phyloP scores from a whole-genome alignment of 257 asterid species.

The Fraxinus excelsior region DNA sequence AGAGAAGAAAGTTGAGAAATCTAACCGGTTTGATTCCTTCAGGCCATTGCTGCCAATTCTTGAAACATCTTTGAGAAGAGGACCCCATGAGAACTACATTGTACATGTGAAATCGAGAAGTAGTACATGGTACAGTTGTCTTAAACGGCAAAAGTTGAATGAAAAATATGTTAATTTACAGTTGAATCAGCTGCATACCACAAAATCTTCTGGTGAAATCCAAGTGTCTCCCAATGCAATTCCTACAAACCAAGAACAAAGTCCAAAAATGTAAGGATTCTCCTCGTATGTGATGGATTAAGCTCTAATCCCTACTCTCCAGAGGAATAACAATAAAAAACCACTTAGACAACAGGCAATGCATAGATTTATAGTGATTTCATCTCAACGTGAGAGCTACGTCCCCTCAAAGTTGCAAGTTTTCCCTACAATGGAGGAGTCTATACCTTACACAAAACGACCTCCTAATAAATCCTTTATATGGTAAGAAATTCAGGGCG shows the following conservation, averaged over 20 bases:
- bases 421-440: too few species aligned
- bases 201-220: slow-evolving; percentile 96
- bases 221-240: slow-evolving; percentile 86
- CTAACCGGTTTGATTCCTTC: slow-evolving; percentile 66
- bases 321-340: too few species aligned
- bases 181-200: slow-evolving; percentile 41
- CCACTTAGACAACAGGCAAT: too few species aligned
- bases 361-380: too few species aligned
- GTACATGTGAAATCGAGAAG: slow-evolving; percentile 22
- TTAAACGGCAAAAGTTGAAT: slow-evolving; percentile 11
- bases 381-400: too few species aligned
- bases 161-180: not conserved
- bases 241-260: slow-evolving; percentile 36
- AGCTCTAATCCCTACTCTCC: too few species aligned
- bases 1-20: not conserved
- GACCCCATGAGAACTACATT: slow-evolving; percentile 92
- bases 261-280: not conserved
- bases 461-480: too few species aligned
- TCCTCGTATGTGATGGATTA: too few species aligned
- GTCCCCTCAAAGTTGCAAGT: too few species aligned
- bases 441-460: too few species aligned
- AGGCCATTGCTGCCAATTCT: slow-evolving; percentile 74
- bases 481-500: too few species aligned
- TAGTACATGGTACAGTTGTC: slow-evolving; percentile 21
- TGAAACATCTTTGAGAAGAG: slow-evolving; percentile 84